These are phyloP conservation scores for Penicillium malachiteum DNA, from an alignment of 495 filamentous ascomycete species.

Conservation along the genomic window DNA sequence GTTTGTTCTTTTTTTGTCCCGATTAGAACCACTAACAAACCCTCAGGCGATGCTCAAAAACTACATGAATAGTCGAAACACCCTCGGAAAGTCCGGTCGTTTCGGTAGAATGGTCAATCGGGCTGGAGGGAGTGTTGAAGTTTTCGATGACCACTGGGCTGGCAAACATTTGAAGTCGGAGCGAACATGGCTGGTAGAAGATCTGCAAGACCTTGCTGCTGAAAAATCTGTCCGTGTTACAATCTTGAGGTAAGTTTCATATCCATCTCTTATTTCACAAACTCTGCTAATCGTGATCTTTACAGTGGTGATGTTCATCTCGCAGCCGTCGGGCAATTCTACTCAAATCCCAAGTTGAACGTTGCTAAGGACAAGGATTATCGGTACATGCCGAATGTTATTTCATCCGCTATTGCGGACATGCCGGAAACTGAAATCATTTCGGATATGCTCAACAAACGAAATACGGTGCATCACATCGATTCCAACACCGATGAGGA, in stretches of 20 bases:
- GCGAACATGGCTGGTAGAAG: slow-evolving; percentile 80
- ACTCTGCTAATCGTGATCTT: slow-evolving; percentile 14
- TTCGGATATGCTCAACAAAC: slow-evolving; percentile 87
- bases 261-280: not conserved
- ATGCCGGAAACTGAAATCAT: slow-evolving; percentile 85
- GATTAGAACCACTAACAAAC: slow-evolving; percentile 11
- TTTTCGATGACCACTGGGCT: slow-evolving; percentile 97
- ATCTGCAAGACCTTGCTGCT: slow-evolving; percentile 85
- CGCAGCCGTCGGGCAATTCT: slow-evolving; percentile 90
- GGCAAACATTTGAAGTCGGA: slow-evolving; percentile 90
- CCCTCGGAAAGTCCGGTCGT: slow-evolving; percentile 76
- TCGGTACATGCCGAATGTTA: slow-evolving; percentile 88
- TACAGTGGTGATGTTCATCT: slow-evolving; percentile 86
- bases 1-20: no score
- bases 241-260: slow-evolving; percentile 63
- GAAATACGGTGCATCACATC: slow-evolving; percentile 87
- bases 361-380: slow-evolving; percentile 83
- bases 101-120: slow-evolving; percentile 81
- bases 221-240: slow-evolving; percentile 91
- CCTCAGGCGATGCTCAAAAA: slow-evolving; percentile 64
- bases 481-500: slow-evolving; percentile 79
- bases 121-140: slow-evolving; percentile 89
- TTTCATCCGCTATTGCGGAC: slow-evolving; percentile 91
- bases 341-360: slow-evolving; percentile 76
- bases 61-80: slow-evolving; percentile 82